These are phyloP conservation scores for Diplodia mutila DNA, from an alignment of 2,329 filamentous ascomycete genomes.

Conservation along the genomic window DNA sequence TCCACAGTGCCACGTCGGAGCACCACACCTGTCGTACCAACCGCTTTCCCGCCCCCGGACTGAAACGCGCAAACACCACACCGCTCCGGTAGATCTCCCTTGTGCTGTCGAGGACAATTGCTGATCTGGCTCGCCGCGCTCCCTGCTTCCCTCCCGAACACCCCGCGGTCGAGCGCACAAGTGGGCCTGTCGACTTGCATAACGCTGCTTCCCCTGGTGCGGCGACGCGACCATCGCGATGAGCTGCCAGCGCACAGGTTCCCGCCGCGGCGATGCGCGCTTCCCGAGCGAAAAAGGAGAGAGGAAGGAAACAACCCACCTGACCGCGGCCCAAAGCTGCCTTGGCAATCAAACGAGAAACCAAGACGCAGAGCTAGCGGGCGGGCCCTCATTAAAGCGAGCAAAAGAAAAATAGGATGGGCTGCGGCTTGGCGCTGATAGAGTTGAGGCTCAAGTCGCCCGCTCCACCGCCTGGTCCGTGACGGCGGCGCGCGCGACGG, in stretches of 20 bases:
- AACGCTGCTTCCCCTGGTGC: background rate
- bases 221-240: conserved; percentile 6
- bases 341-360: conserved; percentile 12
- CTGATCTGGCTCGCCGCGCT: conserved; percentile 14
- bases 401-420: conserved; percentile 12
- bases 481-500: background rate
- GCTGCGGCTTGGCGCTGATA: background rate
- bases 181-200: conserved; percentile 3
- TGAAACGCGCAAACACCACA: conserved; percentile 24
- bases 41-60: conserved; percentile 14
- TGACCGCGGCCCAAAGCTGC: background rate
- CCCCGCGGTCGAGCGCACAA: conserved; percentile 15
- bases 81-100: conserved; percentile 23
- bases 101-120: conserved; percentile 20
- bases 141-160: conserved; percentile 22
- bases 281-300: conserved; percentile 13
- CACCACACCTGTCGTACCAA: conserved; percentile 10
- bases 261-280: conserved; percentile 21
- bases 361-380: background rate
- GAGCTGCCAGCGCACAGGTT: conserved; percentile 22
- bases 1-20: conserved; percentile 22
- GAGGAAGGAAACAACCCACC: background rate
- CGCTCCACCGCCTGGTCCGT: conserved; percentile 11
- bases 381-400: background rate
- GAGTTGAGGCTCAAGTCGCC: conserved; percentile 10